Conservation (phyloP, 306 rosid species). For the Rosa rugosa region DNA sequence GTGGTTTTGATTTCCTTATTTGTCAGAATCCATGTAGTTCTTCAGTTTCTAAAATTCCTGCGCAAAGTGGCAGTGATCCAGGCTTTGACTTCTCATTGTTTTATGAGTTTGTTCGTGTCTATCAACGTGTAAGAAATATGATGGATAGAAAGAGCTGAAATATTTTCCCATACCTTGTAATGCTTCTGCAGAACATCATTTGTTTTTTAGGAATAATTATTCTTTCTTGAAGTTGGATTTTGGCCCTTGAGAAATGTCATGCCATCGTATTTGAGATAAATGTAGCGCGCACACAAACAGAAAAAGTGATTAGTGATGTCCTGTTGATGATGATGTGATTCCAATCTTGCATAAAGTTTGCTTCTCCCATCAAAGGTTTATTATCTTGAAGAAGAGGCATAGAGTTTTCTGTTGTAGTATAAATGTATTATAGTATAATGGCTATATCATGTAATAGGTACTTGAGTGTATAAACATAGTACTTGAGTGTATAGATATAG, state of each 20-base stretch:
- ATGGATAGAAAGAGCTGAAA: constrained; percentile 36
- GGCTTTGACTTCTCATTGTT: constrained; percentile 55
- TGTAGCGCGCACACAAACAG: not conserved
- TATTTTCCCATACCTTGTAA: not conserved
- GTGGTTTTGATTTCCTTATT: constrained; percentile 69
- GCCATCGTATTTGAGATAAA: not conserved
- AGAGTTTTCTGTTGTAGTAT: no score
- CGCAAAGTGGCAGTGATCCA: constrained; percentile 22
- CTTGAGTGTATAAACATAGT: no score
- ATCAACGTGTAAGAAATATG: constrained; percentile 18
- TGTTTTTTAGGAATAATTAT: not conserved
- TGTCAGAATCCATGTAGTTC: constrained; percentile 65
- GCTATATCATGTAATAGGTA: no score
- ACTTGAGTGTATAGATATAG: no score
- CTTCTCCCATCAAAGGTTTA: not conserved
- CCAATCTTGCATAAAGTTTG: not conserved
- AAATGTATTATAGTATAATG: no score
- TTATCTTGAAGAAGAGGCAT: not conserved
- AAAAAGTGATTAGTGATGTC: not conserved
- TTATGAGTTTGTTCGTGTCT: not conserved
- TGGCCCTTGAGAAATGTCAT: not conserved
- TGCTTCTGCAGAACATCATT: not conserved
- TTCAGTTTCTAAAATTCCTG: constrained; percentile 28
- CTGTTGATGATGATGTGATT: not conserved
- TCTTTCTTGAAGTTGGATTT: not conserved